Percentiles rank a stretch among this genome's conserved stretches.
phyloP scores from a whole-genome alignment of 2,329 filamentous ascomycete species.

The Alternaria longipes region DNA sequence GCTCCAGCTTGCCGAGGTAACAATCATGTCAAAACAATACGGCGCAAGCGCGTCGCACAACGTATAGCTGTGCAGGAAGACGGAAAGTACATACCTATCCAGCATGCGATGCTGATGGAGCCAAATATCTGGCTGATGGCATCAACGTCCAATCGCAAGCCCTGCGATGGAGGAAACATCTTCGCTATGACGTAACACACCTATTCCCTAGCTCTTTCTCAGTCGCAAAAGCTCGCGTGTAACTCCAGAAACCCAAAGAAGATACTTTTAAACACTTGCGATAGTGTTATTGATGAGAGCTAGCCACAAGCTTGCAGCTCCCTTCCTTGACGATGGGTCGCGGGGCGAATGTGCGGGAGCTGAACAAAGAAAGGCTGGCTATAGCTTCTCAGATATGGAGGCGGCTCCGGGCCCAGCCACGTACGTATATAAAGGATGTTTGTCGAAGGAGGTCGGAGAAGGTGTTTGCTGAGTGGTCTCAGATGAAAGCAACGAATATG shows the following conservation, averaged over 20 bases:
- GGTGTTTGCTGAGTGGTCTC: neutral
- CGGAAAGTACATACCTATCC: slow-evolving; percentile 66
- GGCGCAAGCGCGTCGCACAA: neutral
- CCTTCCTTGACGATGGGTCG: neutral
- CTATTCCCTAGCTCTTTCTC: slow-evolving; percentile 13
- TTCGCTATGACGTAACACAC: slow-evolving; percentile 43
- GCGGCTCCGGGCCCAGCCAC: neutral
- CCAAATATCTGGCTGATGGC: slow-evolving; percentile 93
- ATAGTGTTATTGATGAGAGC: neutral
- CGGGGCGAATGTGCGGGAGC: slow-evolving; percentile 1
- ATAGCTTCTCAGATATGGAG: slow-evolving; percentile 1
- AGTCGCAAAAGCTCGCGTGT: neutral
- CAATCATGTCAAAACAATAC: neutral
- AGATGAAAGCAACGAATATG: slow-evolving; percentile 9
- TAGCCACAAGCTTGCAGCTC: neutral
- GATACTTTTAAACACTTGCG: neutral
- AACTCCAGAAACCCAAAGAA: neutral
- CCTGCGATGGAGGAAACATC: slow-evolving; percentile 64
- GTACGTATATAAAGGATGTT: neutral
- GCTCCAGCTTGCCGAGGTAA: slow-evolving; percentile 5
- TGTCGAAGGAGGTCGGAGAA: neutral
- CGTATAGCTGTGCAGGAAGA: neutral
- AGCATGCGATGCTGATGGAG: slow-evolving; percentile 95
- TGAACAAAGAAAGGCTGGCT: slow-evolving; percentile 8
- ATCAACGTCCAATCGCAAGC: slow-evolving; percentile 80